A percentile compares a stretch with the other conserved stretches of the same genome.
Evolutionary conservation across 805 yeast genomes (phyloP).

Genomic region (Lipomyces sp.): DNA sequence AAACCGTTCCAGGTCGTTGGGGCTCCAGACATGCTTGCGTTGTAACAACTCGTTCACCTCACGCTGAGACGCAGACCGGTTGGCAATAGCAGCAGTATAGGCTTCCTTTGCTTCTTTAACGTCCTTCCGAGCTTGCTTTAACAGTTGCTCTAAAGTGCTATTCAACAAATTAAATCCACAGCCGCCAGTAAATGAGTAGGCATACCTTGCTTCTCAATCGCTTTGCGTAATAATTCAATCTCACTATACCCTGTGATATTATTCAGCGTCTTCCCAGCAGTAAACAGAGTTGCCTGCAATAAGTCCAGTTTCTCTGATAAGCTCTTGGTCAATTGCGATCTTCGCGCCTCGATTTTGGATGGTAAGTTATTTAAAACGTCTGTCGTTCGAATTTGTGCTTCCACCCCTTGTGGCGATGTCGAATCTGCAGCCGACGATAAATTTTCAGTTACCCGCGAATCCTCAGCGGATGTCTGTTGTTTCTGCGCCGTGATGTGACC

Average conservation of each 20-base stretch:
- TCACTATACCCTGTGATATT: constrained; percentile 90
- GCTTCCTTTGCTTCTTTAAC: constrained; percentile 56
- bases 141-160: constrained; percentile 54
- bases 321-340: constrained; percentile 40
- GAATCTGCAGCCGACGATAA: background rate
- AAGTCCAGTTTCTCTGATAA: constrained; percentile 43
- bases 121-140: constrained; percentile 54
- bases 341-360: constrained; percentile 40
- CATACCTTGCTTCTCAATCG: constrained; percentile 53
- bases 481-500: no score
- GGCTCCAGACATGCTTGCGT: constrained; percentile 80
- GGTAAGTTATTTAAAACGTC: constrained; percentile 38
- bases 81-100: constrained; percentile 65
- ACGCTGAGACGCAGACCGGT: constrained; percentile 72
- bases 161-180: background rate
- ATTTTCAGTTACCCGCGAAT: background rate
- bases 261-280: constrained; percentile 64
- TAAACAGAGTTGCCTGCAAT: constrained; percentile 45
- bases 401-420: background rate
- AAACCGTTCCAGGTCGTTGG: constrained; percentile 79
- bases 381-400: background rate
- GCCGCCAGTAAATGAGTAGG: background rate
- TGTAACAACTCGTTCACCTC: constrained; percentile 87
- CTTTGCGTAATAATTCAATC: constrained; percentile 69
- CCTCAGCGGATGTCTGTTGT: background rate